Evolutionary conservation across 2,329 filamentous ascomycete species (phyloP).

Genomic region (Trichoderma gracile): DNA sequence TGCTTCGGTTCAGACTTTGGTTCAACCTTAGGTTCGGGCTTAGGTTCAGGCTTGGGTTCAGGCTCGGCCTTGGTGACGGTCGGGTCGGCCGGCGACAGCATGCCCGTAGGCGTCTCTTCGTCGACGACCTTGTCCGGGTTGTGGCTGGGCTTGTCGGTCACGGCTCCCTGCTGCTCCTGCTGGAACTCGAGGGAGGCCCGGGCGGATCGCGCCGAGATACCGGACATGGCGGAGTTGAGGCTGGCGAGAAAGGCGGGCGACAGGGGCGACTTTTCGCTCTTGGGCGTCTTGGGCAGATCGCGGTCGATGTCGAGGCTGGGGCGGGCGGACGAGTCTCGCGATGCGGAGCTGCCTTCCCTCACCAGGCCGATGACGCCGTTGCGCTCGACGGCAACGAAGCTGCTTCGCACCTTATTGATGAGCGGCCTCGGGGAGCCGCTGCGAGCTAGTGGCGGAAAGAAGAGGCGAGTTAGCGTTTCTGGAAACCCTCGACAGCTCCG

Average conservation of each 20-base stretch:
- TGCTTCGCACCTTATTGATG: constrained; percentile 75
- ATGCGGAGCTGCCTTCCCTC: constrained; percentile 43
- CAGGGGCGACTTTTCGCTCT: constrained; percentile 40
- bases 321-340: constrained; percentile 40
- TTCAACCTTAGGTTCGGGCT: neutral
- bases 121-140: constrained; percentile 47
- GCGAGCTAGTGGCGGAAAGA: constrained; percentile 32
- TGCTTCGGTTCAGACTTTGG: neutral
- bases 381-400: constrained; percentile 72
- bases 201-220: constrained; percentile 38
- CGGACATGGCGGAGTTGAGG: constrained; percentile 10
- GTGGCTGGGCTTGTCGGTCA: constrained; percentile 40
- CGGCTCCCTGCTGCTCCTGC: constrained; percentile 27
- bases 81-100: constrained; percentile 37
- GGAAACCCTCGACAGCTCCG: too few relatives aligned
- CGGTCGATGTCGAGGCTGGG: constrained; percentile 42
- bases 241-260: constrained; percentile 33
- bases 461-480: constrained; percentile 30
- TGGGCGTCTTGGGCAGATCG: constrained; percentile 15
- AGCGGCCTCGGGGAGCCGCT: constrained; percentile 61
- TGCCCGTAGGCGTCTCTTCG: constrained; percentile 40
- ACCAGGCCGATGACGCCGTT: constrained; percentile 58
- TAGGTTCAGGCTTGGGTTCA: neutral
- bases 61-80: constrained; percentile 26
- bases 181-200: constrained; percentile 10